Percentiles rank a stretch among this genome's conserved stretches.
Evolutionary conservation across 2,329 filamentous ascomycete species (phyloP).

Genomic region (Botrytis byssoidea): DNA sequence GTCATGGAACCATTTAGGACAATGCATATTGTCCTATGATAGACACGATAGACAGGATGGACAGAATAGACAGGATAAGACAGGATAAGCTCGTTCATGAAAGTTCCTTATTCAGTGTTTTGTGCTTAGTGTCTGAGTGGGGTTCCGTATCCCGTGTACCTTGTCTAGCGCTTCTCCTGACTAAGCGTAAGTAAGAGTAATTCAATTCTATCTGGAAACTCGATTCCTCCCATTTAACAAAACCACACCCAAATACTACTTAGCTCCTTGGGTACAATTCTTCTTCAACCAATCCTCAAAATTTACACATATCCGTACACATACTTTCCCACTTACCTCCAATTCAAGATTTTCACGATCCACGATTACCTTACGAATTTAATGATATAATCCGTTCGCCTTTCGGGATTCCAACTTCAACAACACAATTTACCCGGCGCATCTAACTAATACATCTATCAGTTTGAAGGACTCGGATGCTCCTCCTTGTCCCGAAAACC

Average conservation of each 20-base stretch:
- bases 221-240: slow-evolving; percentile 4
- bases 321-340: background rate
- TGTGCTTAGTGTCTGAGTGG: background rate
- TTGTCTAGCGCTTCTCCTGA: background rate
- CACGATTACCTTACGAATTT: slow-evolving; percentile 22
- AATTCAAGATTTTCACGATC: slow-evolving; percentile 11
- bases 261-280: slow-evolving; percentile 1
- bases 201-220: background rate
- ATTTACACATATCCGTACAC: background rate
- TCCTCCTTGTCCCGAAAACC: slow-evolving; percentile 37
- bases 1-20: background rate
- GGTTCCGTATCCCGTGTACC: background rate
- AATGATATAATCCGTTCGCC: slow-evolving; percentile 18
- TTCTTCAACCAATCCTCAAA: slow-evolving; percentile 1
- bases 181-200: background rate
- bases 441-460: background rate
- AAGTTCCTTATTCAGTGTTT: background rate
- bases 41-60: background rate
- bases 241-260: background rate
- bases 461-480: slow-evolving; percentile 30
- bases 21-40: background rate
- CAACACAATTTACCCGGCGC: slow-evolving; percentile 20
- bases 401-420: background rate
- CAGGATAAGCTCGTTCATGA: background rate
- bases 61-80: background rate